Conservation (phyloP, 2,329 filamentous ascomycete species). For the Helotiales sp. region DNA sequence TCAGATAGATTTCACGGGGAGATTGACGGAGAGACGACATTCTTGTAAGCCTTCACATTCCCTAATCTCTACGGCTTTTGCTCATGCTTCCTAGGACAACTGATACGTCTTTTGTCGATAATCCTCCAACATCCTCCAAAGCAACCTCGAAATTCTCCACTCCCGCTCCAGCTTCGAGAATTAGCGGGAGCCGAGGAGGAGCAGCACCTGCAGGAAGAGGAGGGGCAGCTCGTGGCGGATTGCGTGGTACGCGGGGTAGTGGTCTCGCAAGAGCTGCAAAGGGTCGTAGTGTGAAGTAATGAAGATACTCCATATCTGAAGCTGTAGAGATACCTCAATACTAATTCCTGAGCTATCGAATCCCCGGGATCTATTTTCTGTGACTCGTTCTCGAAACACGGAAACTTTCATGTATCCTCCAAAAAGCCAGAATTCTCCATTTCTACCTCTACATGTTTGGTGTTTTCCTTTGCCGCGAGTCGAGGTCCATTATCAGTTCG, state of each 20-base stretch:
- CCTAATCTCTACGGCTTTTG: conserved; percentile 4
- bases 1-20: conserved; percentile 45
- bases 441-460: conserved; percentile 50
- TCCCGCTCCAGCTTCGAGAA: conserved; percentile 40
- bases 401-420: conserved; percentile 23
- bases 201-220: conserved; percentile 39
- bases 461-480: conserved; percentile 42
- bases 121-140: conserved; percentile 67
- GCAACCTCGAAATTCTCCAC: conserved; percentile 49
- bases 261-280: conserved; percentile 43
- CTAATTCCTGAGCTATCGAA: conserved; percentile 2
- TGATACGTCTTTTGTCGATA: conserved; percentile 88
- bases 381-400: background rate
- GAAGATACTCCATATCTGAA: conserved; percentile 22
- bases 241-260: conserved; percentile 42
- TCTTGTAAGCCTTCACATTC: conserved; percentile 63
- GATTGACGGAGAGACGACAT: conserved; percentile 75
- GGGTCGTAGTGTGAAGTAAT: conserved; percentile 38
- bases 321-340: conserved; percentile 18
- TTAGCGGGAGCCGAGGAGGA: conserved; percentile 37
- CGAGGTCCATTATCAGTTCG: conserved; percentile 68
- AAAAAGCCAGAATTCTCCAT: conserved; percentile 42
- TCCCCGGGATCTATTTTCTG: background rate
- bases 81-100: conserved; percentile 68
- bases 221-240: conserved; percentile 39